Evolutionary conservation across 768 basidiomycete genomes (phyloP).

Genomic region (Boletus edulis): DNA sequence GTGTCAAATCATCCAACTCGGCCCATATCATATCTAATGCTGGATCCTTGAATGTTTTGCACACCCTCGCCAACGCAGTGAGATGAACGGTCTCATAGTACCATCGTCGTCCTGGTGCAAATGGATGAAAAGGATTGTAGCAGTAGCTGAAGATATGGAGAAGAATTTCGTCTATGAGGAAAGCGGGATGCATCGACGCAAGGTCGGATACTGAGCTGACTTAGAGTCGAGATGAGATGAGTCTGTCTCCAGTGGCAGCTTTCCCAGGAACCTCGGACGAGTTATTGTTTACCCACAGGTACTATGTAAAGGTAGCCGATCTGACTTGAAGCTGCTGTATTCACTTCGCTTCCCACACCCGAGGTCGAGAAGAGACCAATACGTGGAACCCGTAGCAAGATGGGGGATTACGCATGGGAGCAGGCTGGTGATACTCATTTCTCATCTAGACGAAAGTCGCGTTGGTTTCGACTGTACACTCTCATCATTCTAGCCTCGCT

Average conservation of each 20-base stretch:
- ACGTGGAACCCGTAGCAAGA: neutral
- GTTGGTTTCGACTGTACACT: slow-evolving; percentile 9
- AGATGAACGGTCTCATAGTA: slow-evolving; percentile 3
- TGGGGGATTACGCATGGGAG: neutral
- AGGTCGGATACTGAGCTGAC: too few relatives aligned
- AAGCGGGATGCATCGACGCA: slow-evolving; percentile 3
- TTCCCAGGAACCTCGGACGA: too few relatives aligned
- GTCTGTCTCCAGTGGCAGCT: too few relatives aligned
- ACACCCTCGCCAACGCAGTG: slow-evolving; percentile 4
- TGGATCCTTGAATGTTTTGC: slow-evolving; percentile 11
- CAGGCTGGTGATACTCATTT: neutral
- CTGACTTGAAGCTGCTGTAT: too few relatives aligned
- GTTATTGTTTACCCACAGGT: too few relatives aligned
- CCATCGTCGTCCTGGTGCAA: neutral
- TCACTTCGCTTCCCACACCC: too few relatives aligned
- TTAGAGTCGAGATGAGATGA: too few relatives aligned
- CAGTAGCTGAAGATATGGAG: slow-evolving; percentile 11
- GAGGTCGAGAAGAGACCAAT: too few relatives aligned
- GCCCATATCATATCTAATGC: slow-evolving; percentile 13
- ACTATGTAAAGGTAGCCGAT: too few relatives aligned
- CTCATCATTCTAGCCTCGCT: slow-evolving; percentile 2
- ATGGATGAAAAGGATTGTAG: neutral
- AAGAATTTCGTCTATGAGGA: slow-evolving; percentile 11
- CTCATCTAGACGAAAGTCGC: neutral
- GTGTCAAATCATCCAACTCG: slow-evolving; percentile 7